Evolutionary conservation across 345 rosid species (phyloP).

Genomic region (Heritiera fomes): DNA sequence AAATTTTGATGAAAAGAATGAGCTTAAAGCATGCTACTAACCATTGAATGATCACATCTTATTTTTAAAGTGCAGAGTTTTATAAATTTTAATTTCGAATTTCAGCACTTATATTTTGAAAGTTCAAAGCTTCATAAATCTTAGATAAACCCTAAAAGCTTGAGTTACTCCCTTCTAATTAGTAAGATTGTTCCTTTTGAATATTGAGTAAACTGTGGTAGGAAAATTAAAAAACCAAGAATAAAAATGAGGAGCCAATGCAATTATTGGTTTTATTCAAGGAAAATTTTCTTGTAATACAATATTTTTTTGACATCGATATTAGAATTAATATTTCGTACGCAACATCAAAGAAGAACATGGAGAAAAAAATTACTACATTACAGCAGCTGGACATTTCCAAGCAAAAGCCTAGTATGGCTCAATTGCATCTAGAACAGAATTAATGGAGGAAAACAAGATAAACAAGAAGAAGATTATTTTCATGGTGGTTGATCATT

Average conservation of each 20-base stretch:
- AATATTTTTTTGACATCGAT: not conserved
- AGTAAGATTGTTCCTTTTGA: no score
- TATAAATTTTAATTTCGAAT: no score
- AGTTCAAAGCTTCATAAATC: no score
- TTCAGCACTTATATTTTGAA: no score
- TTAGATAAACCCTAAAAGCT: no score
- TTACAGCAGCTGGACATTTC: not conserved
- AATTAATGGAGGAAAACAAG: not conserved
- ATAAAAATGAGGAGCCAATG: no score
- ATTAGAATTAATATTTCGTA: not conserved
- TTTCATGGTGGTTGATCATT: not conserved
- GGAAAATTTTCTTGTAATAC: slow-evolving; percentile 13
- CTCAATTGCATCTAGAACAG: not conserved
- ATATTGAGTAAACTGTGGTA: no score
- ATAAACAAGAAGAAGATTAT: not conserved
- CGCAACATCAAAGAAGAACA: not conserved
- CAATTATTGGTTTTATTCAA: not conserved
- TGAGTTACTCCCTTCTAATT: no score
- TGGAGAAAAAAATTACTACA: not conserved
- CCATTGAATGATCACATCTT: no score
- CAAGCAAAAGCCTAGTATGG: not conserved
- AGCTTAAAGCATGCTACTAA: no score
- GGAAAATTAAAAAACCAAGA: not conserved
- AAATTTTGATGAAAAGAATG: no score
- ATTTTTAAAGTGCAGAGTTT: no score